Conservation (phyloP, 495 filamentous ascomycete genomes). For the Pseudevernia furfuracea region DNA sequence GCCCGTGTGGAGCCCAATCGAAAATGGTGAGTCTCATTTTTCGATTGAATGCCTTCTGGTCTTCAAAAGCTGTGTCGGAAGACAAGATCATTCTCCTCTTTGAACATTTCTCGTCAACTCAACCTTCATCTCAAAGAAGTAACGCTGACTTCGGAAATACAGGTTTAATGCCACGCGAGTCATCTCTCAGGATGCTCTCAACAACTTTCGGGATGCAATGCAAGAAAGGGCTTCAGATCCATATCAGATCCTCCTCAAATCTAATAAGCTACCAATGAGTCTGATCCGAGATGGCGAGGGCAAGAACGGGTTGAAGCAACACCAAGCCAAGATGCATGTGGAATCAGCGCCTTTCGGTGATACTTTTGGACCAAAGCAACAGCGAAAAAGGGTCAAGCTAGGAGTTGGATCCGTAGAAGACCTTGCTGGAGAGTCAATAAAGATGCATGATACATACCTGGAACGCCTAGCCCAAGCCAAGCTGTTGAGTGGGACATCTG, state of each 20-base stretch:
- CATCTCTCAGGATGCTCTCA: constrained; percentile 60
- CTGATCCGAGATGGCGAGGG: constrained; percentile 59
- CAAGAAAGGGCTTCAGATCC: constrained; percentile 84
- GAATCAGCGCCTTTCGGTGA: constrained; percentile 79
- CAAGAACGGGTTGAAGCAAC: constrained; percentile 79
- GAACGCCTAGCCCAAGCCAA: constrained; percentile 68
- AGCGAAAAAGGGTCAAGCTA: constrained; percentile 85
- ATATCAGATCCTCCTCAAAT: constrained; percentile 84
- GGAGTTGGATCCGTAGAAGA: constrained; percentile 72
- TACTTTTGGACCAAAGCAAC: constrained; percentile 87
- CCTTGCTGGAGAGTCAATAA: constrained; percentile 66
- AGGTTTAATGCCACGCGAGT: constrained; percentile 64
- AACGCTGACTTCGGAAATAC: background rate
- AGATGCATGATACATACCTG: constrained; percentile 69
- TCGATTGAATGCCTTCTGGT: background rate
- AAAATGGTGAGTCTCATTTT: constrained; percentile 45
- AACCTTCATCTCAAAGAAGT: background rate
- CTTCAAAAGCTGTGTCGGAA: background rate
- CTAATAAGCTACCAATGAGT: constrained; percentile 87
- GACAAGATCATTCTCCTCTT: background rate
- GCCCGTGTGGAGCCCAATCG: constrained; percentile 90
- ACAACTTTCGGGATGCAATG: constrained; percentile 84
- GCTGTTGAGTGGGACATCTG: constrained; percentile 60
- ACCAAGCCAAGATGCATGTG: constrained; percentile 88
- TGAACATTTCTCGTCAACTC: background rate